A percentile compares a stretch with the other conserved stretches of the same genome.
Conservation (phyloP, 1,284 basidiomycete species). For the Macrocybe sp. region DNA sequence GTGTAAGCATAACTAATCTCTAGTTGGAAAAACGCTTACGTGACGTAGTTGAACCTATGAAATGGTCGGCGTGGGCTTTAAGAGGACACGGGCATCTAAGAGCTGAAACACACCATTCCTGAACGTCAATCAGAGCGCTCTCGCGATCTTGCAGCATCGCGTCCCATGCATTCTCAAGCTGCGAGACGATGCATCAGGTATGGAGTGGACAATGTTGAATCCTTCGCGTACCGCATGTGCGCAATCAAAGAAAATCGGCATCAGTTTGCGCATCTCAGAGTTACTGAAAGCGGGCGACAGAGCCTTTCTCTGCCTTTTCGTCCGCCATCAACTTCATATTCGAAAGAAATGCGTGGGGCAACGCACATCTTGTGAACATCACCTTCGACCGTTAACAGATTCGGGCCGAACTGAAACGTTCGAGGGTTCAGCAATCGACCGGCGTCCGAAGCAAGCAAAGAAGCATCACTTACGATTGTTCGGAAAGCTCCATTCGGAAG, state of each 20-base stretch:
- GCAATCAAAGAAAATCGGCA: not conserved
- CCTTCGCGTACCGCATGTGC: not conserved
- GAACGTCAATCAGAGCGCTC: not conserved
- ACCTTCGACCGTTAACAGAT: not conserved
- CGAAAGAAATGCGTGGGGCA: not conserved
- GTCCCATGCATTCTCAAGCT: not conserved
- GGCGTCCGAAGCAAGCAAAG: not conserved
- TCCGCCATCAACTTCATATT: not conserved
- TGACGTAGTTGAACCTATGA: slow-evolving; percentile 42
- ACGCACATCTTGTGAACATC: not conserved
- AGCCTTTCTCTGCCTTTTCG: not conserved
- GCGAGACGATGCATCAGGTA: not conserved
- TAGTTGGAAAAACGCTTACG: slow-evolving; percentile 27
- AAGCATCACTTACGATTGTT: not conserved
- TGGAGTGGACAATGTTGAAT: not conserved
- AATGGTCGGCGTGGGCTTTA: not conserved
- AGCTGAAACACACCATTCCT: not conserved
- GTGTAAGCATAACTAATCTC: not conserved
- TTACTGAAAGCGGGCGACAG: not conserved
- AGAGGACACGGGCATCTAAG: not conserved
- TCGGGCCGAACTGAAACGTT: not conserved
- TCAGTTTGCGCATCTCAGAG: not conserved
- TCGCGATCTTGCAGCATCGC: not conserved
- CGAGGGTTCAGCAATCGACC: not conserved
- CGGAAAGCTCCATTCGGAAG: not conserved